These are phyloP conservation scores for Ogataea allantospora DNA, from an alignment of 805 yeast genomes.

Conservation along the genomic window DNA sequence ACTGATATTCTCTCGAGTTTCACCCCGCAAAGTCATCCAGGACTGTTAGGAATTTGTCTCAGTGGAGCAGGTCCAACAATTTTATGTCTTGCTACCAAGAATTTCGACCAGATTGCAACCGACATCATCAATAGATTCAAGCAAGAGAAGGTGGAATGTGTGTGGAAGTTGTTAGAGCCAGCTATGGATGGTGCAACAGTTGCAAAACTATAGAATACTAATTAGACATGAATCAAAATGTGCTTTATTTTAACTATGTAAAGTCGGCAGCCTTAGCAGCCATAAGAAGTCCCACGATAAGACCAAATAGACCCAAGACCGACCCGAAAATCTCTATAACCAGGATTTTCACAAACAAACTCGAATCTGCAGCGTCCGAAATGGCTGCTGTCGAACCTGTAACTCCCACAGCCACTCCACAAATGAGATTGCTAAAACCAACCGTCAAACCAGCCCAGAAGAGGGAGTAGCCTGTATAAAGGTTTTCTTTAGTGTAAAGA, in stretches of 20 bases:
- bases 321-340: constrained; percentile 98
- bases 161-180: constrained; percentile 80
- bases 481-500: constrained; percentile 73
- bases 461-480: constrained; percentile 91
- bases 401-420: constrained; percentile 96
- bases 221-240: constrained; percentile 1
- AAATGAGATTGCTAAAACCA: constrained; percentile 86
- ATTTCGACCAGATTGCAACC: constrained; percentile 78
- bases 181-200: constrained; percentile 87
- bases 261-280: constrained; percentile 93
- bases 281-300: constrained; percentile 96
- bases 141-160: constrained; percentile 63
- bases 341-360: constrained; percentile 90
- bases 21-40: constrained; percentile 79
- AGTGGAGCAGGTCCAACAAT: constrained; percentile 99
- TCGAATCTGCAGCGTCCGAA: constrained; percentile 95
- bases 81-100: constrained; percentile 85
- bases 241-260: constrained; percentile 37
- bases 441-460: constrained; percentile 99
- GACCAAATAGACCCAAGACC: constrained; percentile 91
- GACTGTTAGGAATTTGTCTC: constrained; percentile 88
- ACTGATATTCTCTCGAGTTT: constrained; percentile 74
- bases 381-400: constrained; percentile 99
- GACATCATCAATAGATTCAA: constrained; percentile 71
- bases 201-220: constrained; percentile 27